These are phyloP conservation scores for Camellia sinensis DNA, from an alignment of 148 eudicot species.

Conservation along the genomic window DNA sequence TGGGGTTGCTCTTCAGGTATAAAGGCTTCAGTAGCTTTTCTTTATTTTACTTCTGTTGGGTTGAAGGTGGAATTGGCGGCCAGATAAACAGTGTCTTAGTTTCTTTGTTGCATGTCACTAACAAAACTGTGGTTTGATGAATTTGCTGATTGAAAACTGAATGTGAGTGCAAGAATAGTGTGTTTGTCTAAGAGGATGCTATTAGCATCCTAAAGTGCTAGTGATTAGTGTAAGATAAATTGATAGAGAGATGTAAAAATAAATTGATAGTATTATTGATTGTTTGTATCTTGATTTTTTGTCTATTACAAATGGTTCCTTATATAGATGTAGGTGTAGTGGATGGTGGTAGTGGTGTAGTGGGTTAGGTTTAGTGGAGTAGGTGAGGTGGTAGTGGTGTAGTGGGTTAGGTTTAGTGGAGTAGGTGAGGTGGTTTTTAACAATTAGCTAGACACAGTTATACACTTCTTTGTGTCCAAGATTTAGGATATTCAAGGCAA, in stretches of 20 bases:
- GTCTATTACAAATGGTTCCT: too few relatives aligned
- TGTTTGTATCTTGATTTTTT: too few relatives aligned
- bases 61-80: constrained; percentile 5
- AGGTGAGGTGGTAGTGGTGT: too few relatives aligned
- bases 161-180: neutral
- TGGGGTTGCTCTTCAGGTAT: constrained; percentile 71
- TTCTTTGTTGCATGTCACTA: neutral
- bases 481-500: constrained; percentile 4
- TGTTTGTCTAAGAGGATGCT: neutral
- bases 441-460: neutral
- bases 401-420: too few relatives aligned
- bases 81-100: constrained; percentile 1
- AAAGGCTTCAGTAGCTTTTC: neutral
- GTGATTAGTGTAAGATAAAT: too few relatives aligned
- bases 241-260: too few relatives aligned
- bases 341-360: too few relatives aligned
- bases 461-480: neutral
- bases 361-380: too few relatives aligned
- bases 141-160: neutral
- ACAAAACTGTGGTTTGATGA: neutral
- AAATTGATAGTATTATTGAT: too few relatives aligned
- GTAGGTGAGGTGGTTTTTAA: too few relatives aligned
- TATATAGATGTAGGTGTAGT: too few relatives aligned
- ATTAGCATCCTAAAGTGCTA: neutral
- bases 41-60: neutral